Percentiles rank a stretch among this genome's conserved stretches.
phyloP scores from a whole-genome alignment of 495 filamentous ascomycete species.

The Penicillium riverlandense region DNA sequence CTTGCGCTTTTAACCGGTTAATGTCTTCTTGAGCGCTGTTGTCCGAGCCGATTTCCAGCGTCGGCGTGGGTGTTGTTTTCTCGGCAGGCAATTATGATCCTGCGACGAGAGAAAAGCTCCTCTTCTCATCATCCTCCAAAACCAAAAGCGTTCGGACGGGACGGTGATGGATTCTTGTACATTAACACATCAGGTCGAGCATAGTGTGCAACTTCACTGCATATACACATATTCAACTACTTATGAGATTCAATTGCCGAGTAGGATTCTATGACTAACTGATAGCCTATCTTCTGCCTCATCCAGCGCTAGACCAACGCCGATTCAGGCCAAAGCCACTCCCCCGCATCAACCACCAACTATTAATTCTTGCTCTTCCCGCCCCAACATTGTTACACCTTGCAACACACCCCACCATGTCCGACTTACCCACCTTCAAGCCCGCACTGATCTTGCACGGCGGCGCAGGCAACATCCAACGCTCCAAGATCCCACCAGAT shows the following conservation, averaged over 20 bases:
- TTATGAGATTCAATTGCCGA: not conserved
- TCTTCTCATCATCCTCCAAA: slow-evolving; percentile 16
- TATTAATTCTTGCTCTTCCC: too few relatives aligned
- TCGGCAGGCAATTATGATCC: not conserved
- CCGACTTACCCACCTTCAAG: slow-evolving; percentile 24
- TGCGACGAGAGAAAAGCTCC: slow-evolving; percentile 8
- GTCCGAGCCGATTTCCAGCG: slow-evolving; percentile 5
- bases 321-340: not conserved
- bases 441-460: slow-evolving; percentile 82
- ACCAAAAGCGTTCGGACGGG: slow-evolving; percentile 10
- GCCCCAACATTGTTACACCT: too few relatives aligned
- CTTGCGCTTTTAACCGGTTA: slow-evolving; percentile 11
- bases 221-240: slow-evolving; percentile 1
- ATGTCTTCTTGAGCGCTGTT: slow-evolving; percentile 21
- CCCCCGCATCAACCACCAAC: not conserved
- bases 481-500: slow-evolving; percentile 53
- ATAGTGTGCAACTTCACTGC: slow-evolving; percentile 10
- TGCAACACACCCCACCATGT: slow-evolving; percentile 1
- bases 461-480: slow-evolving; percentile 76
- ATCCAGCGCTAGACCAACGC: slow-evolving; percentile 4
- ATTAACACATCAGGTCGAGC: slow-evolving; percentile 35
- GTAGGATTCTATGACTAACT: not conserved
- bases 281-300: not conserved
- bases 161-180: slow-evolving; percentile 27
- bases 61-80: slow-evolving; percentile 9